Evolutionary conservation across 352 stramenopile species (phyloP).

Genomic region (Phytophthora podocarpi): DNA sequence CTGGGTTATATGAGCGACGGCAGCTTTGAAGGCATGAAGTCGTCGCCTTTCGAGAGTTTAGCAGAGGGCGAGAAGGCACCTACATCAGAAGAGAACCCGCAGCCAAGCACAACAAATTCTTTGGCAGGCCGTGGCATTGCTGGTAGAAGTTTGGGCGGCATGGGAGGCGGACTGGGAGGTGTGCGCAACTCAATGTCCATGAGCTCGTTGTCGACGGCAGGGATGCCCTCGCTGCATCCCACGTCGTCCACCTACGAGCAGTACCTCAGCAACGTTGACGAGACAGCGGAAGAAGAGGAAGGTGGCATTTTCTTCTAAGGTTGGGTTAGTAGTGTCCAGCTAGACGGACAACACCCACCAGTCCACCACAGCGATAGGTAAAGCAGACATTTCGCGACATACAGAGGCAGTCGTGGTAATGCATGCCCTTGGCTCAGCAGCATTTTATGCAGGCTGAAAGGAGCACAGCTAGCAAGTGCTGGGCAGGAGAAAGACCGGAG

Average conservation of each 20-base stretch:
- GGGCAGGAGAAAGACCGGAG: constrained; percentile 4
- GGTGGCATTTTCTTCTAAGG: constrained; percentile 88
- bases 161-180: constrained; percentile 17
- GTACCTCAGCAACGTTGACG: constrained; percentile 89
- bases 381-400: constrained; percentile 11
- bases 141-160: constrained; percentile 27
- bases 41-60: constrained; percentile 41
- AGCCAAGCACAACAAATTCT: constrained; percentile 11
- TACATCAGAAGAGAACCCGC: constrained; percentile 15
- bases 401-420: constrained; percentile 11
- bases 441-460: constrained; percentile 14
- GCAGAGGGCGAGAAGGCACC: constrained; percentile 17
- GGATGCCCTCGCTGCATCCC: constrained; percentile 53
- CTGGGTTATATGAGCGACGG: constrained; percentile 51
- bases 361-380: constrained; percentile 21
- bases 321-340: constrained; percentile 5
- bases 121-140: constrained; percentile 32
- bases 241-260: constrained; percentile 87
- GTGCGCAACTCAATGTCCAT: constrained; percentile 86
- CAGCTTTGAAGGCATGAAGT: constrained; percentile 50
- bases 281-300: constrained; percentile 76
- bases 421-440: constrained; percentile 6
- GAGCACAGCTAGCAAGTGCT: constrained; percentile 10
- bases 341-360: constrained; percentile 8
- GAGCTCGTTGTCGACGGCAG: constrained; percentile 74